Percentiles rank a stretch among this genome's conserved stretches.
Evolutionary conservation across 2,329 filamentous ascomycete genomes (phyloP).

Genomic region (Sporothrix phasma): DNA sequence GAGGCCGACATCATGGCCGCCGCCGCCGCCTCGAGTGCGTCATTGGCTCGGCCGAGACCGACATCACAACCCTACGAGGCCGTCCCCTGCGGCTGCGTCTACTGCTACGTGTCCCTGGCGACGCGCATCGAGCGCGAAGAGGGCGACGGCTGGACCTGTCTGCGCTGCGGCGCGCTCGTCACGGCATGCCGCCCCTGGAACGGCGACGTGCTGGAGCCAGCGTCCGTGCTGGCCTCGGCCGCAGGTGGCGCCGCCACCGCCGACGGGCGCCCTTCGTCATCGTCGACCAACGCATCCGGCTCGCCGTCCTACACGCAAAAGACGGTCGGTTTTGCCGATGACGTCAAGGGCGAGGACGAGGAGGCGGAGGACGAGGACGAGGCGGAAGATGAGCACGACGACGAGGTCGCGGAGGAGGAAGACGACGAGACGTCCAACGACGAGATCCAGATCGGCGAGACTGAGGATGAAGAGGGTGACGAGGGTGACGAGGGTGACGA

Average conservation of each 20-base stretch:
- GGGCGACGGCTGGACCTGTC: slow-evolving; percentile 85
- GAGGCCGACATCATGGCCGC: slow-evolving; percentile 67
- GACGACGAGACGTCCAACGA: slow-evolving; percentile 19
- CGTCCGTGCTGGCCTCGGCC: background rate
- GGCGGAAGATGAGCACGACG: slow-evolving; percentile 7
- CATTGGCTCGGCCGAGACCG: slow-evolving; percentile 78
- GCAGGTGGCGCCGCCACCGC: background rate
- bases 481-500: background rate
- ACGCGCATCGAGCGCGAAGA: slow-evolving; percentile 84
- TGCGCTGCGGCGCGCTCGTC: slow-evolving; percentile 75
- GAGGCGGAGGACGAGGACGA: slow-evolving; percentile 21
- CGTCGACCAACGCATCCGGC: slow-evolving; percentile 8
- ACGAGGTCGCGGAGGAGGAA: slow-evolving; percentile 11
- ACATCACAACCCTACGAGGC: slow-evolving; percentile 95
- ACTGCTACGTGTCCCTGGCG: slow-evolving; percentile 93
- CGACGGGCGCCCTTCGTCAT: slow-evolving; percentile 9
- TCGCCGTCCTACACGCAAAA: slow-evolving; percentile 31
- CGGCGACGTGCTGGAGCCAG: slow-evolving; percentile 69
- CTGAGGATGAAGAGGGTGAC: background rate
- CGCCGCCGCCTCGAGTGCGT: slow-evolving; percentile 60
- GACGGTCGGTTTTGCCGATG: slow-evolving; percentile 53
- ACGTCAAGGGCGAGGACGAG: slow-evolving; percentile 30
- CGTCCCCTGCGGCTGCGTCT: slow-evolving; percentile 79
- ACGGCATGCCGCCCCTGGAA: slow-evolving; percentile 85
- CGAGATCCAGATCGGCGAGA: background rate